Evolutionary conservation across 106 monocot genomes (phyloP).

Genomic region (Dioscorea zingiberensis): DNA sequence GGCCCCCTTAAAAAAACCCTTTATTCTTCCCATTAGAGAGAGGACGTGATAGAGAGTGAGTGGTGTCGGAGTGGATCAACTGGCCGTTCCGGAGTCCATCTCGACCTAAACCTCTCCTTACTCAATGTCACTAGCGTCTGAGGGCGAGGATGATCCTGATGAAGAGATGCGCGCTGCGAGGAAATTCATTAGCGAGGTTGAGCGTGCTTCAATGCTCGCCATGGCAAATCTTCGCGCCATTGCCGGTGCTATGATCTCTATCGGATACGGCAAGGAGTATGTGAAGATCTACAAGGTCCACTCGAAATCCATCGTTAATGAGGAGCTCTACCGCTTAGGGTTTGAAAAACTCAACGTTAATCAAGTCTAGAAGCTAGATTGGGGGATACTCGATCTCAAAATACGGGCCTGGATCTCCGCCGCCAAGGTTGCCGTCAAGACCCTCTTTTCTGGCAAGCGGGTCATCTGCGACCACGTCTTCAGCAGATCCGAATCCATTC

Average conservation of each 20-base stretch:
- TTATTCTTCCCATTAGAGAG: no score
- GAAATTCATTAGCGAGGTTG: no score
- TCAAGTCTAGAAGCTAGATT: no score
- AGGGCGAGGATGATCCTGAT: background rate
- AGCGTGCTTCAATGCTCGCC: no score
- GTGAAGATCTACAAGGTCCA: background rate
- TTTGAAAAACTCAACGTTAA: slow-evolving; percentile 7
- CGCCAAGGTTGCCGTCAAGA: slow-evolving; percentile 17
- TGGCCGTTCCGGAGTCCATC: slow-evolving; percentile 30
- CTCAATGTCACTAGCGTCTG: background rate
- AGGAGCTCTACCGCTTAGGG: slow-evolving; percentile 40
- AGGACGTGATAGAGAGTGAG: no score
- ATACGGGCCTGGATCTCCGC: background rate
- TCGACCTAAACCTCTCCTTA: slow-evolving; percentile 10
- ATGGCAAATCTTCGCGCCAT: background rate
- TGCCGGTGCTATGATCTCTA: slow-evolving; percentile 32
- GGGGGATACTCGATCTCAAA: no score
- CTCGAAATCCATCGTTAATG: slow-evolving; percentile 41
- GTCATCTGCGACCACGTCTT: slow-evolving; percentile 46
- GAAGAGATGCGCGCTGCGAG: background rate
- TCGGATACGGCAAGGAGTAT: no score
- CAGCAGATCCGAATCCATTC: slow-evolving; percentile 12
- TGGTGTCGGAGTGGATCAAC: no score
- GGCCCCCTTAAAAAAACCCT: no score
- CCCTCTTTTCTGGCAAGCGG: slow-evolving; percentile 45